Conservation (phyloP, 495 filamentous ascomycete species). For the Penicillium dipodomyicola region DNA sequence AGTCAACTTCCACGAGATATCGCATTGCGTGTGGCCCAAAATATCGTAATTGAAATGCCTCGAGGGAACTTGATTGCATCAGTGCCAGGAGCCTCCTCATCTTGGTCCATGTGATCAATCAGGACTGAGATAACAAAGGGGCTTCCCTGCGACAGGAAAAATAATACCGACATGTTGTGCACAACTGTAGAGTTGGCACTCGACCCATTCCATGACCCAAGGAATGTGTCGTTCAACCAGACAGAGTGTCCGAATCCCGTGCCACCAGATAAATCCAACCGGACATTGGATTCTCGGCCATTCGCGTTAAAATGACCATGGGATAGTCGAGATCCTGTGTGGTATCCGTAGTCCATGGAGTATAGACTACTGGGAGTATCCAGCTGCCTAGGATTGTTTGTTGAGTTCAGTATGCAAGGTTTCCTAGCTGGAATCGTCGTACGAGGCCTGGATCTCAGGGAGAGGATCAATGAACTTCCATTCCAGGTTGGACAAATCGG, state of each 20-base stretch:
- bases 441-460: constrained; percentile 57
- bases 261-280: constrained; percentile 57
- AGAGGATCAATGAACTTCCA: constrained; percentile 68
- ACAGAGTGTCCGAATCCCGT: constrained; percentile 51
- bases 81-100: constrained; percentile 55
- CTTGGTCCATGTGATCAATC: constrained; percentile 66
- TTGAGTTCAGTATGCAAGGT: constrained; percentile 40
- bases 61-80: constrained; percentile 64
- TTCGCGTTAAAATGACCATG: constrained; percentile 64
- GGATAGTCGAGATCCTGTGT: constrained; percentile 62
- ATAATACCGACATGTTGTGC: constrained; percentile 10
- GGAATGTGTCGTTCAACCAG: constrained; percentile 51
- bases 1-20: constrained; percentile 65
- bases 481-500: constrained; percentile 48
- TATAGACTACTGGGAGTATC: constrained; percentile 60
- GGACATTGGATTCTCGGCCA: constrained; percentile 53
- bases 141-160: constrained; percentile 47
- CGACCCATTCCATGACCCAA: constrained; percentile 53
- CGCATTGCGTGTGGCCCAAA: constrained; percentile 34
- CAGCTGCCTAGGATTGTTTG: constrained; percentile 51
- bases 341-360: constrained; percentile 66
- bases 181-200: constrained; percentile 12
- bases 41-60: constrained; percentile 56
- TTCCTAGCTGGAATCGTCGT: constrained; percentile 63
- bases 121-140: constrained; percentile 60